These are phyloP conservation scores for Penicillium oxalicum DNA, from an alignment of 2,329 filamentous ascomycete species.

Conservation along the genomic window DNA sequence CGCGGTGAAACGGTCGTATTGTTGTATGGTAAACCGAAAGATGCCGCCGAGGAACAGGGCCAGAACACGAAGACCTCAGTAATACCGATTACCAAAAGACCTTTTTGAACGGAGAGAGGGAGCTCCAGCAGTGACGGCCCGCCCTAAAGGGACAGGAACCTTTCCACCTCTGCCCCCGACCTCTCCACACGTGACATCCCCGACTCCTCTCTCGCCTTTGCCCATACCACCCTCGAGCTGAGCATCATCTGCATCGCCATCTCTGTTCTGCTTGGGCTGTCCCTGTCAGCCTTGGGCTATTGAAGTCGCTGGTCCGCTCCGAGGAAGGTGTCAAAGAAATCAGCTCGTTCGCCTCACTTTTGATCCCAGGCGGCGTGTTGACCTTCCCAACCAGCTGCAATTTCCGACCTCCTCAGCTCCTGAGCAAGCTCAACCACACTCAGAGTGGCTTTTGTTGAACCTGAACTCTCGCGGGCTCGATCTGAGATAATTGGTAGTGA, in stretches of 20 bases:
- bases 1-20: too few relatives aligned
- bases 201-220: slow-evolving; percentile 15
- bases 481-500: slow-evolving; percentile 15
- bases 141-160: background rate
- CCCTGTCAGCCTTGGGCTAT: slow-evolving; percentile 5
- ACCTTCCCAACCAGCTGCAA: slow-evolving; percentile 12
- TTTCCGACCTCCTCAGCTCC: slow-evolving; percentile 5
- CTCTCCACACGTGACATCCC: slow-evolving; percentile 15
- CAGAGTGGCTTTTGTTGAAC: slow-evolving; percentile 6
- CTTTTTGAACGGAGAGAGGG: background rate
- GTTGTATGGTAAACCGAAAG: too few relatives aligned
- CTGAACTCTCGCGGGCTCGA: slow-evolving; percentile 5
- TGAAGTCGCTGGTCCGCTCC: slow-evolving; percentile 9
- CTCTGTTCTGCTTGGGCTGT: slow-evolving; percentile 6
- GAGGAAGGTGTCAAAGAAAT: slow-evolving; percentile 9
- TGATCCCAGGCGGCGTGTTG: slow-evolving; percentile 13
- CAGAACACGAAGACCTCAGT: background rate
- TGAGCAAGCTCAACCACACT: slow-evolving; percentile 1
- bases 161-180: slow-evolving; percentile 1
- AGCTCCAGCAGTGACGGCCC: background rate
- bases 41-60: background rate
- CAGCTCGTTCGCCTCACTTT: background rate
- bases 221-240: slow-evolving; percentile 8
- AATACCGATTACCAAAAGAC: too few relatives aligned
- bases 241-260: slow-evolving; percentile 11